Evolutionary conservation across 768 basidiomycete genomes (phyloP).

Genomic region (Mycena vitilis): DNA sequence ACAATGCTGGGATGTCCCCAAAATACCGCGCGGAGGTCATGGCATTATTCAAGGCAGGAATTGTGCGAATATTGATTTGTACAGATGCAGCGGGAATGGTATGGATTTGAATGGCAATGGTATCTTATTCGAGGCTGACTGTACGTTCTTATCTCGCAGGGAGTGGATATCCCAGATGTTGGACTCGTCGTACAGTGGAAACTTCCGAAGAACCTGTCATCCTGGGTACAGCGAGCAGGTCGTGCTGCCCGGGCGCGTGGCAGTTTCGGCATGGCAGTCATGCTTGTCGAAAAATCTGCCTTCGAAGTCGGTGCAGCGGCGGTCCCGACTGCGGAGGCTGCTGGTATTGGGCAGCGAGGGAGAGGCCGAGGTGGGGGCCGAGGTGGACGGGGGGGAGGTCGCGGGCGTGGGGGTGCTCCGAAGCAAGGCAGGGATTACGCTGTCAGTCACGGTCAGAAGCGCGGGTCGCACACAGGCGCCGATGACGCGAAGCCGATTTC

Average conservation of each 20-base stretch:
- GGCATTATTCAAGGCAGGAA: conserved; percentile 40
- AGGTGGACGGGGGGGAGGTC: background rate
- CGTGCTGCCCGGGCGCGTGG: too few species aligned
- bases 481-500: background rate
- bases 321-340: background rate
- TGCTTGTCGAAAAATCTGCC: conserved; percentile 40
- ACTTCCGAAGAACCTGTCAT: conserved; percentile 41
- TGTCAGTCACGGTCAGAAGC: conserved; percentile 5
- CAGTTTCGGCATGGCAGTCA: conserved; percentile 43
- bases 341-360: background rate
- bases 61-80: conserved; percentile 45
- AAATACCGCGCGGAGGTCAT: conserved; percentile 41
- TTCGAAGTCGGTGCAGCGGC: background rate
- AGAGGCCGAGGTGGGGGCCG: background rate
- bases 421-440: conserved; percentile 7
- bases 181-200: conserved; percentile 55
- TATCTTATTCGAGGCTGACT: too few species aligned
- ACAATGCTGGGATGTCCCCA: conserved; percentile 39
- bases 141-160: too few species aligned
- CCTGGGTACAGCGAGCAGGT: conserved; percentile 48
- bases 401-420: background rate
- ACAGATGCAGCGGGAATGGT: conserved; percentile 54
- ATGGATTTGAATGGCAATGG: conserved; percentile 25
- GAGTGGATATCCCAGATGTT: too few species aligned
- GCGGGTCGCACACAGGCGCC: background rate